Evolutionary conservation across 805 yeast genomes (phyloP).

Genomic region (Nakazawaea ambrosiae): DNA sequence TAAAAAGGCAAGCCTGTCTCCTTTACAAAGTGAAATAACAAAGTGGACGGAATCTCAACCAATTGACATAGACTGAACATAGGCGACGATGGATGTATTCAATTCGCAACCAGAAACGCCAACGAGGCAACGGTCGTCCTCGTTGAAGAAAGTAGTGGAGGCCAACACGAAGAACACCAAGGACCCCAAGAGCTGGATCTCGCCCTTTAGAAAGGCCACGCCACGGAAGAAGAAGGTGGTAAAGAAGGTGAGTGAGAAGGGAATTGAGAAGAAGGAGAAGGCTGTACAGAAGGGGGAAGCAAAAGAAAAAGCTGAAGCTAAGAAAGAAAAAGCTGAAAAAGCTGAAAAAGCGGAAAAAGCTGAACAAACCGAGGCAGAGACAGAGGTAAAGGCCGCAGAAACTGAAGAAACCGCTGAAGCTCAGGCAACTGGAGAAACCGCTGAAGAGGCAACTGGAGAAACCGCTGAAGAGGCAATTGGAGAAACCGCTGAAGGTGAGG

Average conservation of each 20-base stretch:
- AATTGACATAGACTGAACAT: no score
- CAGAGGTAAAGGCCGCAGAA: slow-evolving; percentile 10
- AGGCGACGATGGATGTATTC: no score
- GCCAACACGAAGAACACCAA: slow-evolving; percentile 1
- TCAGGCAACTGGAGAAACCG: slow-evolving; percentile 14
- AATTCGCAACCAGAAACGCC: no score
- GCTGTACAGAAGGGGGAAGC: neutral
- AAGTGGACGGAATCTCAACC: no score
- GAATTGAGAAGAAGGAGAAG: neutral
- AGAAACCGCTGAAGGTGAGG: slow-evolving; percentile 12
- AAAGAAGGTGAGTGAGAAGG: neutral
- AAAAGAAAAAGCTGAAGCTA: neutral
- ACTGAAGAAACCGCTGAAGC: slow-evolving; percentile 13
- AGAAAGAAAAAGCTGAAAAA: slow-evolving; percentile 1
- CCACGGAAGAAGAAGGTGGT: neutral
- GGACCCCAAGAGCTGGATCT: slow-evolving; percentile 10
- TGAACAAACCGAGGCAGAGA: neutral
- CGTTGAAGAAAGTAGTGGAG: slow-evolving; percentile 7
- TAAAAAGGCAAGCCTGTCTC: no score
- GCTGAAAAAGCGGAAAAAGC: slow-evolving; percentile 7
- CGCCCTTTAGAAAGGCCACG: slow-evolving; percentile 20
- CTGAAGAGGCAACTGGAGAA: slow-evolving; percentile 11
- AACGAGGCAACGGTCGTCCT: no score
- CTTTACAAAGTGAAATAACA: no score
- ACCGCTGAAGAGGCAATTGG: slow-evolving; percentile 13